Percentiles rank a stretch among this genome's conserved stretches.
These are phyloP conservation scores for Acanthamoeba triangularis DNA, from an alignment of 208 protist species.

Conservation along the genomic window DNA sequence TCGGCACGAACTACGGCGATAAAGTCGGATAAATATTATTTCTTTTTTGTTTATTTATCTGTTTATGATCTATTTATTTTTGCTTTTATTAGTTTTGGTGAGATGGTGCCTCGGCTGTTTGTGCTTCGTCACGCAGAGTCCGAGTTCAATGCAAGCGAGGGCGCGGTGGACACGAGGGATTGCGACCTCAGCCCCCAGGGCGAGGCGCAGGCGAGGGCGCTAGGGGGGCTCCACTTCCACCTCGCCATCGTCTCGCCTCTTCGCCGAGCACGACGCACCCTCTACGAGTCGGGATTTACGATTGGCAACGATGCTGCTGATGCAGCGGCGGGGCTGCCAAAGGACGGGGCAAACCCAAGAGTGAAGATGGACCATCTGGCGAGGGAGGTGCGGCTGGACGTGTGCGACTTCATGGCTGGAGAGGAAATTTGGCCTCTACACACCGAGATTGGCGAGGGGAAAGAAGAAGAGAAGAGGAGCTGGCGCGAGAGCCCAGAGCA, in stretches of 20 bases:
- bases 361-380: neutral
- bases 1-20: neutral
- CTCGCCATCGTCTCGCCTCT: neutral
- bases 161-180: neutral
- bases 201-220: neutral
- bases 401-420: neutral
- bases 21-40: neutral
- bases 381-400: conserved; percentile 5
- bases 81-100: too few species aligned
- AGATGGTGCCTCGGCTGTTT: neutral
- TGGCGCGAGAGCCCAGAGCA: neutral
- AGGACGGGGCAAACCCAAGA: too few species aligned
- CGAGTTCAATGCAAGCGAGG: neutral
- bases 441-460: neutral
- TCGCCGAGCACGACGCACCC: neutral
- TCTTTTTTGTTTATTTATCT: neutral
- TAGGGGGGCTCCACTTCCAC: neutral
- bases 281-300: neutral
- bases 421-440: neutral
- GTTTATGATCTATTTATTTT: neutral
- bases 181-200: neutral
- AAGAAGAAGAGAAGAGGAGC: neutral
- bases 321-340: neutral
- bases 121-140: neutral
- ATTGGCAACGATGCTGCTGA: neutral